Evolutionary conservation across 2,329 filamentous ascomycete species (phyloP), one percentile per base, ranked within the genome.

Genomic region (Pseudocercospora macadamiae): DNA sequence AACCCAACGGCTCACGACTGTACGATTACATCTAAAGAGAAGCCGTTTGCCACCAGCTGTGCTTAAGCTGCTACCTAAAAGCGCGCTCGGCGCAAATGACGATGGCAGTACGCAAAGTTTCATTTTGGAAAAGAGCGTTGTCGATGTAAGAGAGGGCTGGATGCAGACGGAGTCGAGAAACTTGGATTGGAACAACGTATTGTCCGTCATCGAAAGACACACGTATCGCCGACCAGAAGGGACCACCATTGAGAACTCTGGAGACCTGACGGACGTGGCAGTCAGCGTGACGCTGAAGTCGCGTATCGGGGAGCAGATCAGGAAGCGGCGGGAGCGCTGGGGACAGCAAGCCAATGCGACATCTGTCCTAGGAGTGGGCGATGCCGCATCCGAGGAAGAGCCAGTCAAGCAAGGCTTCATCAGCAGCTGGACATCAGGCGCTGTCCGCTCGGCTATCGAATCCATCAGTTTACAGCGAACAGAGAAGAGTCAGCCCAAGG

Each of bases 131-230:
- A 90, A 85, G 26, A 91, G 87, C 66, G 83, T 90, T 7, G 87
- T 95, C 23, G 90, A 93, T 73, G 86, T 92, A 62, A 86, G 85
- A 60, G 85, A 92, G 70, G 90, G 90, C 45, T 91, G 88, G 86
- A 93, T 95, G 89, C 83, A 85, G 71, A 91, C 89, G 0, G 89
- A 93, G 76, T 90, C 87, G 68, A 83, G 86, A 64, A 95, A 95
- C 69, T 80, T 95, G 54, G 91, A 93, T 75, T 93, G 89, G 76
- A 90, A 89, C 4, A 89, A 90, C 60, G 88, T 95, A 16, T 76
- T 95, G 36, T 90, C 86, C 48, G 89, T 95, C 10, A 80, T 92
- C 18, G 90, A 95, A 77, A 81, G 86, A 66, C 90, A 95, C 71
- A 77, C 83, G 57, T 95, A 91, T 74, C 81, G 79, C 55, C 78